phyloP scores from a whole-genome alignment of 257 asterid species.

The Salvia miltiorrhiza region DNA sequence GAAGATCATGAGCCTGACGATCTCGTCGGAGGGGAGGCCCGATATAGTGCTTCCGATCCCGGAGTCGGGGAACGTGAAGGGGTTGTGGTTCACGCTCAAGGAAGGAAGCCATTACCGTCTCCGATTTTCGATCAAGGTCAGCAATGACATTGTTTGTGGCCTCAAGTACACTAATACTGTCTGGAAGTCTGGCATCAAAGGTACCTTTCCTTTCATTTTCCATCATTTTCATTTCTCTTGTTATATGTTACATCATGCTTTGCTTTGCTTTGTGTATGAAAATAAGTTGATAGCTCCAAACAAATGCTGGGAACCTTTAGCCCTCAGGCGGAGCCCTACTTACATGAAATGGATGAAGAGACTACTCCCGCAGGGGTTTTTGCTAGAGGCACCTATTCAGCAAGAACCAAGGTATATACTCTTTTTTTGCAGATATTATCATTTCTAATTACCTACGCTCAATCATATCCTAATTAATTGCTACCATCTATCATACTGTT shows the following conservation, averaged over 20 bases:
- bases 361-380: constrained; percentile 45
- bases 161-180: constrained; percentile 45
- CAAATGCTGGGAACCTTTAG: constrained; percentile 53
- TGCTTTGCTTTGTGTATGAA: background rate
- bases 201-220: too few species aligned
- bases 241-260: too few species aligned
- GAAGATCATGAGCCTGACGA: constrained; percentile 35
- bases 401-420: constrained; percentile 44
- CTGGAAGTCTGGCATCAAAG: constrained; percentile 49
- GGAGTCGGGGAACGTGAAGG: constrained; percentile 32
- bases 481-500: too few species aligned
- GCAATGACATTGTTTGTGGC: constrained; percentile 51
- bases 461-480: too few species aligned
- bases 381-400: constrained; percentile 50
- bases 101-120: constrained; percentile 46
- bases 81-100: constrained; percentile 48
- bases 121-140: constrained; percentile 40
- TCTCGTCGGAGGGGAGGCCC: constrained; percentile 28
- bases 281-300: constrained; percentile 40
- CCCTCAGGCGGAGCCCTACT: constrained; percentile 46
- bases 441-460: too few species aligned
- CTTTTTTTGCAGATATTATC: background rate
- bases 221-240: too few species aligned
- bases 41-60: constrained; percentile 41
- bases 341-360: constrained; percentile 44